These are phyloP conservation scores for Geosmithia flava DNA, from an alignment of 2,329 filamentous ascomycete genomes.

Conservation along the genomic window DNA sequence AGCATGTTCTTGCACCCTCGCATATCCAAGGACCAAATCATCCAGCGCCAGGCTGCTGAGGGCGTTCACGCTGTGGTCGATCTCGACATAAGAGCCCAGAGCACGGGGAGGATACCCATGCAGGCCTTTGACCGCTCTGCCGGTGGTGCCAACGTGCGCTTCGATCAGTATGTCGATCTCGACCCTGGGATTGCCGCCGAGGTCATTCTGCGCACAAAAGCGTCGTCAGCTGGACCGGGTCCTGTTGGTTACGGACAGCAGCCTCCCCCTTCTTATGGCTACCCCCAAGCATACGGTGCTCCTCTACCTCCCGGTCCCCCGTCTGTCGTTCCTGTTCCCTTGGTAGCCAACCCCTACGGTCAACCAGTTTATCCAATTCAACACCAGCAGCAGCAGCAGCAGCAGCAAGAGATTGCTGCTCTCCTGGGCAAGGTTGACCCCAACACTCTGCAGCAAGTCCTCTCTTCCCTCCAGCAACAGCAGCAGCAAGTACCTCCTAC, in stretches of 20 bases:
- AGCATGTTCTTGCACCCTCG: conserved; percentile 70
- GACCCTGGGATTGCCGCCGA: conserved; percentile 70
- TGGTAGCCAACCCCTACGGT: conserved; percentile 5
- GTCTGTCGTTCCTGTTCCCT: conserved; percentile 2
- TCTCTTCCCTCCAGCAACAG: conserved; percentile 39
- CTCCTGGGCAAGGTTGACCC: conserved; percentile 58
- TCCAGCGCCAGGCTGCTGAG: conserved; percentile 76
- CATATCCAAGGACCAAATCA: conserved; percentile 64
- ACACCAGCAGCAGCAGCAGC: conserved; percentile 13
- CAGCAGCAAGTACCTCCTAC: conserved; percentile 6
- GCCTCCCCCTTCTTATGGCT: conserved; percentile 10
- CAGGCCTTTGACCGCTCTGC: conserved; percentile 75
- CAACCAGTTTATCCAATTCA: conserved; percentile 17
- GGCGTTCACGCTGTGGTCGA: conserved; percentile 79
- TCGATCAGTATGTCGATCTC: conserved; percentile 77
- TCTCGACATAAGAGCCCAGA: conserved; percentile 58
- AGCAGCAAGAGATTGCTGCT: conserved; percentile 39
- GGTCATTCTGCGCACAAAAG: conserved; percentile 62
- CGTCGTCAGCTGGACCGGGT: conserved; percentile 17
- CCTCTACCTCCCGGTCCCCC: conserved; percentile 8
- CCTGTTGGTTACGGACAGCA: conserved; percentile 18
- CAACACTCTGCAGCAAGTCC: conserved; percentile 55
- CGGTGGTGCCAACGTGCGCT: conserved; percentile 64
- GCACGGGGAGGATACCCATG: conserved; percentile 61
- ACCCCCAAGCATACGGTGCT: conserved; percentile 18